Evolutionary conservation across 768 basidiomycete genomes (phyloP).

Genomic region (Pholiota microspora): DNA sequence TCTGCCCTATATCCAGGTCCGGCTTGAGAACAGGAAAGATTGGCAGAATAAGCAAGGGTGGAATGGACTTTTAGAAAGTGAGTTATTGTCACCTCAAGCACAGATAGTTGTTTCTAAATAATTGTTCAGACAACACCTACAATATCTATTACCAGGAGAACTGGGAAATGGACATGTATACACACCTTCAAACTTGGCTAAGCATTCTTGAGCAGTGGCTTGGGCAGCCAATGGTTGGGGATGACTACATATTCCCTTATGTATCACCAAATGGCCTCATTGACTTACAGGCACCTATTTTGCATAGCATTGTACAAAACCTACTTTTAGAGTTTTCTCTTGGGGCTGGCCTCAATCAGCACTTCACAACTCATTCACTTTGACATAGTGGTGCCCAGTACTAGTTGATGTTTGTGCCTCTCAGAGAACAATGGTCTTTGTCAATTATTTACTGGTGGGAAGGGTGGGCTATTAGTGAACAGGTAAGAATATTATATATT

Average conservation of each 20-base stretch:
- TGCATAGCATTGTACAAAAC: not conserved
- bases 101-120: no score
- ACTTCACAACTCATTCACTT: constrained; percentile 26
- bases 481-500: not conserved
- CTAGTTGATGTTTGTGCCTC: constrained; percentile 29
- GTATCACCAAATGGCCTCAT: not conserved
- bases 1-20: not conserved
- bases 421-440: constrained; percentile 24
- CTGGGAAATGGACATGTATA: not conserved
- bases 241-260: not conserved
- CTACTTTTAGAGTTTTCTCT: not conserved
- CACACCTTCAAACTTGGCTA: not conserved
- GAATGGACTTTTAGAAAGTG: not conserved
- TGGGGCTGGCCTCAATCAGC: not conserved
- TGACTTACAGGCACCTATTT: not conserved
- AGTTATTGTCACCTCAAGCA: no score
- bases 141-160: not conserved
- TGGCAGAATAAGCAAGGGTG: not conserved
- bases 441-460: constrained; percentile 29
- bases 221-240: not conserved
- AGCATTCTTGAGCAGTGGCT: not conserved
- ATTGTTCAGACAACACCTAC: not conserved
- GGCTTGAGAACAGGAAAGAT: not conserved
- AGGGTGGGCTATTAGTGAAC: constrained; percentile 23
- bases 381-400: constrained; percentile 31